Conservation (phyloP, 495 filamentous ascomycete genomes). For the Penicillium alfredii region DNA sequence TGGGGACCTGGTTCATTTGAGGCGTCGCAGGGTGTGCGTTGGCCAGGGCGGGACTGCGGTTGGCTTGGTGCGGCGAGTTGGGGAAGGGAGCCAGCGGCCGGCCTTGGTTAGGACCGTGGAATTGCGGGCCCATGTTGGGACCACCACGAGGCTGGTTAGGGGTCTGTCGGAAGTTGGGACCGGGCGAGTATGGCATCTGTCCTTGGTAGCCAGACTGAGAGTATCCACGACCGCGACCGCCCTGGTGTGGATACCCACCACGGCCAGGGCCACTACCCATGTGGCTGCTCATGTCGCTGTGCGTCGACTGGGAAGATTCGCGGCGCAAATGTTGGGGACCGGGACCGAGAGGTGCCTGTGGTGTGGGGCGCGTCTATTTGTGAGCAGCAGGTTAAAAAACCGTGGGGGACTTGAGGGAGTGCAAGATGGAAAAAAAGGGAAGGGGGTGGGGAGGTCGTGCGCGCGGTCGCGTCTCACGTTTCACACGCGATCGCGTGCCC, state of each 20-base stretch:
- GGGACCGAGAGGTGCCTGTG: constrained; percentile 55
- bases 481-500: constrained; percentile 1
- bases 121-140: constrained; percentile 57
- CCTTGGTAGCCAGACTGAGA: constrained; percentile 52
- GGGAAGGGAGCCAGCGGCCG: constrained; percentile 52
- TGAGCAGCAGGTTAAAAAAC: constrained; percentile 25
- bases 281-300: constrained; percentile 66
- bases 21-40: constrained; percentile 64
- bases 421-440: constrained; percentile 1
- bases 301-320: constrained; percentile 74
- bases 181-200: constrained; percentile 63
- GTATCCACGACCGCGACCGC: constrained; percentile 65
- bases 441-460: constrained; percentile 1
- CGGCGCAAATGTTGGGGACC: constrained; percentile 70
- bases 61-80: constrained; percentile 60
- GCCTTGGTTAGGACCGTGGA: constrained; percentile 50
- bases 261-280: constrained; percentile 47
- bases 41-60: constrained; percentile 66
- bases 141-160: constrained; percentile 60
- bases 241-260: constrained; percentile 49
- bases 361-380: constrained; percentile 50
- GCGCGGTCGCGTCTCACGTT: constrained; percentile 11
- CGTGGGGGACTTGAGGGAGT: constrained; percentile 2
- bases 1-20: constrained; percentile 56
- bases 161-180: constrained; percentile 50